Percentiles rank a stretch among this genome's conserved stretches.
Evolutionary conservation across 495 filamentous ascomycete genomes (phyloP).

Genomic region (Arthonia radiata): DNA sequence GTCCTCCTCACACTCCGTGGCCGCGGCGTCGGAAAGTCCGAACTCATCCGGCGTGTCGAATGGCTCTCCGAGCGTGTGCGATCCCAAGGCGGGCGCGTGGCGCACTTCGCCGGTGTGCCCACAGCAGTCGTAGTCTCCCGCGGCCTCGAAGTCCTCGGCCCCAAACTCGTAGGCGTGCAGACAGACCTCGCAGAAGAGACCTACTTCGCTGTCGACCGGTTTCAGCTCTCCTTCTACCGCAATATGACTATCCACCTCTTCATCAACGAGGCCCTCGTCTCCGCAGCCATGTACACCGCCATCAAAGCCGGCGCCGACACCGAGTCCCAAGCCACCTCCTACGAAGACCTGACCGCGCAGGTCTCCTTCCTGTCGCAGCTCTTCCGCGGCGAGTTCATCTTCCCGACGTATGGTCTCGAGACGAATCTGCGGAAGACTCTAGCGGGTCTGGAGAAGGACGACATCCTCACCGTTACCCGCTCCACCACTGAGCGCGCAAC

Average conservation of each 20-base stretch:
- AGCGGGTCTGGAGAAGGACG: slow-evolving; percentile 47
- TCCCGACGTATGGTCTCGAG: slow-evolving; percentile 59
- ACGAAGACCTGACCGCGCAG: slow-evolving; percentile 41
- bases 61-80: slow-evolving; percentile 72
- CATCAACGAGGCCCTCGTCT: slow-evolving; percentile 72
- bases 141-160: slow-evolving; percentile 73
- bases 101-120: slow-evolving; percentile 64
- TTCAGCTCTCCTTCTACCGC: slow-evolving; percentile 90
- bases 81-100: slow-evolving; percentile 69
- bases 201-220: slow-evolving; percentile 81
- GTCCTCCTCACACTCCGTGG: slow-evolving; percentile 79
- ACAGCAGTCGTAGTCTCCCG: slow-evolving; percentile 66
- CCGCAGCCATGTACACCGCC: slow-evolving; percentile 64
- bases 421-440: slow-evolving; percentile 62
- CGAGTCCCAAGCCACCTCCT: slow-evolving; percentile 52
- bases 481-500: too few species aligned
- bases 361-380: slow-evolving; percentile 72
- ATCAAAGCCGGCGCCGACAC: slow-evolving; percentile 77
- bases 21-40: slow-evolving; percentile 66
- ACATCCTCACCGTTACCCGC: slow-evolving; percentile 46
- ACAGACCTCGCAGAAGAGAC: slow-evolving; percentile 64
- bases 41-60: slow-evolving; percentile 65
- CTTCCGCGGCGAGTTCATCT: slow-evolving; percentile 93
- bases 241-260: slow-evolving; percentile 99
- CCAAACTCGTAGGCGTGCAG: slow-evolving; percentile 59